Evolutionary conservation across 2,329 filamentous ascomycete species (phyloP).

Genomic region (Magnaporthiopsis incrustans): DNA sequence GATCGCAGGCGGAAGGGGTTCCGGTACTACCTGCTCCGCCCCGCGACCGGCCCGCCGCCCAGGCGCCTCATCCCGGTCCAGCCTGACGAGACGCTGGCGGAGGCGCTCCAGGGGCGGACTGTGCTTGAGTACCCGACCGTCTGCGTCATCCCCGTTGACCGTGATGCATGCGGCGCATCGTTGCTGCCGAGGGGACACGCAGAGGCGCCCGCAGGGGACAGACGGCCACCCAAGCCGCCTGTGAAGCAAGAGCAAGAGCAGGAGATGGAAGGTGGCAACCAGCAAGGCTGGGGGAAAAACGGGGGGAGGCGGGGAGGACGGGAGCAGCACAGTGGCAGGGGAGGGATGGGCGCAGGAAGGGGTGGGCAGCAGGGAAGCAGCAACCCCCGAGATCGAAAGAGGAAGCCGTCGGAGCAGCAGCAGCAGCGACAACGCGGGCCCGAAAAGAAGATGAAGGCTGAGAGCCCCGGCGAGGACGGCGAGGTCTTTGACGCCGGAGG

Average conservation of each 20-base stretch:
- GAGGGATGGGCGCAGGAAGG: background rate
- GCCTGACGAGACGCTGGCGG: conserved; percentile 36
- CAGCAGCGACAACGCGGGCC: background rate
- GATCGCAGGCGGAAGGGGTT: conserved; percentile 11
- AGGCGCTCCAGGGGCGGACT: conserved; percentile 44
- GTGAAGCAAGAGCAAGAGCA: background rate
- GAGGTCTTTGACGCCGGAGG: background rate
- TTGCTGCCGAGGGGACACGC: conserved; percentile 17
- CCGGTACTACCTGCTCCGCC: conserved; percentile 21
- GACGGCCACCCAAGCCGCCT: background rate
- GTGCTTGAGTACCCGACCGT: conserved; percentile 69
- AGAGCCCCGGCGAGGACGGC: background rate
- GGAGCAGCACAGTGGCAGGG: background rate
- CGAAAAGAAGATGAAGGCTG: background rate
- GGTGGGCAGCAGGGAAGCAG: background rate
- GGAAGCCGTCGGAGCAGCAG: background rate
- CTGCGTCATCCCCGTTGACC: conserved; percentile 40
- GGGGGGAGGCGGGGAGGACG: background rate
- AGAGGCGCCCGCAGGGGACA: conserved; percentile 12
- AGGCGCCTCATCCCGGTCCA: conserved; percentile 45
- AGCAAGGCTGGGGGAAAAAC: background rate
- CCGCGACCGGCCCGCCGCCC: conserved; percentile 7
- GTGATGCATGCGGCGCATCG: too few species aligned
- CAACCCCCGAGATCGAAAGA: background rate
- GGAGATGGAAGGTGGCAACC: background rate